Percentiles rank a stretch among this genome's conserved stretches.
Evolutionary conservation across 2,329 filamentous ascomycete genomes (phyloP).

Genomic region (Tolypocladium inflatum): DNA sequence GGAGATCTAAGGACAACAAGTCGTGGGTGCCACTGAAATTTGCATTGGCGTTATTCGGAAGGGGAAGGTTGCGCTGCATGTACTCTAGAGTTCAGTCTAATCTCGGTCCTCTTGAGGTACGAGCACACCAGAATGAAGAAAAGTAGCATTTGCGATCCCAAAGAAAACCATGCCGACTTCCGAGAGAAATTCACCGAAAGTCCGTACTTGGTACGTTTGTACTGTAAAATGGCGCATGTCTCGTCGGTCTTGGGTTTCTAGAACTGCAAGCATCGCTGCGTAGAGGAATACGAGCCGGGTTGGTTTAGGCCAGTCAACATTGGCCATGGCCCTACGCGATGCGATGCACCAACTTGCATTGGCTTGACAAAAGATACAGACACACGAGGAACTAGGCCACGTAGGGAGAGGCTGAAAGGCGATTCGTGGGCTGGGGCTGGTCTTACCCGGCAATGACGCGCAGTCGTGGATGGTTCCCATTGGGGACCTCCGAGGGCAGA

Average conservation of each 20-base stretch:
- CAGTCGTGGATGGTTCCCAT: neutral
- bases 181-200: neutral
- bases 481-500: neutral
- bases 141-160: neutral
- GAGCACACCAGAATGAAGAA: slow-evolving; percentile 19
- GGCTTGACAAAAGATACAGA: neutral
- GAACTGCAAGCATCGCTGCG: too few relatives aligned
- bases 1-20: slow-evolving; percentile 4
- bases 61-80: slow-evolving; percentile 23
- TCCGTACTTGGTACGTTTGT: too few relatives aligned
- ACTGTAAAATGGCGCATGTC: too few relatives aligned
- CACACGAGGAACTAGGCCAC: neutral
- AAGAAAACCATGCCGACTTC: neutral
- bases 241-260: too few relatives aligned
- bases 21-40: slow-evolving; percentile 11
- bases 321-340: too few relatives aligned
- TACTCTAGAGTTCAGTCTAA: slow-evolving; percentile 27
- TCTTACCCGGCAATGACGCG: neutral
- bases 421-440: neutral
- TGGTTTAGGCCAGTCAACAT: too few relatives aligned
- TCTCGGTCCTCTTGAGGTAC: slow-evolving; percentile 18
- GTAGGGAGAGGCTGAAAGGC: neutral
- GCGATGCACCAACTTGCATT: neutral
- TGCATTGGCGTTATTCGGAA: slow-evolving; percentile 27
- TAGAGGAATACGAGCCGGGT: too few relatives aligned